Evolutionary conservation across 1,284 basidiomycete genomes (phyloP), one percentile per base, ranked within the genome.

Genomic region (Xerocomus amazonicus): DNA sequence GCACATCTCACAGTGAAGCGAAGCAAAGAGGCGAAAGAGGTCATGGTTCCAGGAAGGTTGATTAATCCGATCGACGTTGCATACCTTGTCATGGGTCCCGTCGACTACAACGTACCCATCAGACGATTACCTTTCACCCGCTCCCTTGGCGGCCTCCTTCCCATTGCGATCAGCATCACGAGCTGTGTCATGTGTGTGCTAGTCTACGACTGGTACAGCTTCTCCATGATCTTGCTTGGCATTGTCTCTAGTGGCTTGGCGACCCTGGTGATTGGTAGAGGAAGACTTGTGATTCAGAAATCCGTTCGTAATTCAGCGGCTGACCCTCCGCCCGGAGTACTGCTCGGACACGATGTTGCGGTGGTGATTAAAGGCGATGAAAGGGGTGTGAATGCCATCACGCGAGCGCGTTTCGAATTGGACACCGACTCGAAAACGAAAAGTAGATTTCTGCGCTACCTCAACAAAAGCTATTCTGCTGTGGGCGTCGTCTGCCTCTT

Each of bases 181-280:
- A 40, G 57, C 6, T 59, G 60, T 45, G 14, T 54, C 38, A 45
- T 54, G 39, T 63, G 64, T 28, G 63, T 34, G 6, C 8, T 64
- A 16, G 50, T 49, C 29, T 36, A 33, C 4, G 62, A 69, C 35
- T 67, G 65, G 61, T 62, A 47, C 41, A 55, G 52, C 34, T 67
- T 67, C 44, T 55, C 58, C 19, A 59, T 63, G n/a, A n/a, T n/a
- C n/a, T n/a, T n/a, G n/a, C n/a, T n/a, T n/a, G n/a, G n/a, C n/a
- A n/a, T n/a, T n/a, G 56, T 67, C 29, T 54, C 62, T 10, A 60
- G 56, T 42, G 67, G 67, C 6, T 16, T 69, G 12, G 43, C 59
- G 14, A 62, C 55, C n/a, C 45, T 58, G 9, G 51, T 59, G 7
- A 42, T 57, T 1, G 64, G 62, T 9, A 56, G 53, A 7, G 65